Evolutionary conservation across 768 basidiomycete genomes (phyloP).

Genomic region (Tremella yokohamensis): DNA sequence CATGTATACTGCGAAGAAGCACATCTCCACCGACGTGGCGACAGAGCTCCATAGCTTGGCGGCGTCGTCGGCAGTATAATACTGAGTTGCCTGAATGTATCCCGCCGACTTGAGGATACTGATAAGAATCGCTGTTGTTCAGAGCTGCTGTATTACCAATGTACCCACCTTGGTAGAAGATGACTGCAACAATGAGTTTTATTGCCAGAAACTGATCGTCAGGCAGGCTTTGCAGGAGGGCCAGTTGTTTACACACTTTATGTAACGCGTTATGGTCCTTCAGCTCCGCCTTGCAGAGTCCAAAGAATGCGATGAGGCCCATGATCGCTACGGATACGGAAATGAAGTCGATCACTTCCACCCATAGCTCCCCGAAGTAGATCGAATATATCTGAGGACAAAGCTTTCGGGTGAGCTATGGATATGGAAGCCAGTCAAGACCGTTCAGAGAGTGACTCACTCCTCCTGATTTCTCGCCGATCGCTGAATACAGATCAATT

Average conservation of each 20-base stretch:
- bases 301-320: background rate
- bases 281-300: constrained; percentile 1
- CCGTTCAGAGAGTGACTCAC: background rate
- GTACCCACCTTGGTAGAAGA: background rate
- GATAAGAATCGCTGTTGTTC: background rate
- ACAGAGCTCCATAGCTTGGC: constrained; percentile 3
- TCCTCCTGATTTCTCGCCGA: background rate
- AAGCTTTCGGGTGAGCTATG: background rate
- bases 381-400: constrained; percentile 1
- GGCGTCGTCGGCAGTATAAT: background rate
- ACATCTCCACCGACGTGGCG: background rate
- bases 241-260: background rate
- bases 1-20: background rate
- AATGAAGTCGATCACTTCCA: background rate
- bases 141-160: background rate
- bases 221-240: background rate
- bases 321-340: background rate
- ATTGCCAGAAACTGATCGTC: background rate
- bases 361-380: background rate
- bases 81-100: background rate
- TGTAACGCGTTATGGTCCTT: background rate
- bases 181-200: background rate
- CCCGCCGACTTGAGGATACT: background rate
- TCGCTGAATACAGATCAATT: background rate
- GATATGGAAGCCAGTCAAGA: background rate